phyloP scores from a whole-genome alignment of 2,329 filamentous ascomycete species.

The Dothideomycetidae sp. region DNA sequence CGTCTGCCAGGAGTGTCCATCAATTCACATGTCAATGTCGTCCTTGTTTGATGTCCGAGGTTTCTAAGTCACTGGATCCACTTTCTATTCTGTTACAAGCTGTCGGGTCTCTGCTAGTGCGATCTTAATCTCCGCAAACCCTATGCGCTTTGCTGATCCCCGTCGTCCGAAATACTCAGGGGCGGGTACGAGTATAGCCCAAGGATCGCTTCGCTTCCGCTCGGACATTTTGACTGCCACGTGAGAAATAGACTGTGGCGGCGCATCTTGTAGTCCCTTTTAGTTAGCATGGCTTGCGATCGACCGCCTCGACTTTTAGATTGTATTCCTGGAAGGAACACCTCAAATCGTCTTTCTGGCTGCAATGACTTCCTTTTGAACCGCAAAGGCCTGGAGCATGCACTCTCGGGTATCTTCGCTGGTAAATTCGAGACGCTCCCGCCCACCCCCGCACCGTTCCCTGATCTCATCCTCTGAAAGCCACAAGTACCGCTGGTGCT shows the following conservation, averaged over 20 bases:
- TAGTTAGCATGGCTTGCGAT: neutral
- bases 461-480: slow-evolving; percentile 27
- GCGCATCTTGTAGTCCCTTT: neutral
- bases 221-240: too few species aligned
- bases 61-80: neutral
- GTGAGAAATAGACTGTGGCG: neutral
- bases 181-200: too few species aligned
- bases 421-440: slow-evolving; percentile 22
- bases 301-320: neutral
- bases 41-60: neutral
- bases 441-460: slow-evolving; percentile 13
- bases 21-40: neutral
- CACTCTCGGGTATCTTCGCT: slow-evolving; percentile 3
- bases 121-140: neutral
- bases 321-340: neutral
- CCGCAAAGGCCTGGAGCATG: slow-evolving; percentile 11
- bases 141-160: neutral
- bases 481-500: slow-evolving; percentile 29
- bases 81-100: neutral
- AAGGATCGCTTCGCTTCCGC: too few species aligned
- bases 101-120: neutral
- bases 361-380: slow-evolving; percentile 10
- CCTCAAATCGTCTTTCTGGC: slow-evolving; percentile 4
- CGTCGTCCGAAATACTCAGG: neutral
- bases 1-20: too few species aligned